phyloP scores from a whole-genome alignment of 2,329 filamentous ascomycete genomes.

The Colletotrichum sp. region DNA sequence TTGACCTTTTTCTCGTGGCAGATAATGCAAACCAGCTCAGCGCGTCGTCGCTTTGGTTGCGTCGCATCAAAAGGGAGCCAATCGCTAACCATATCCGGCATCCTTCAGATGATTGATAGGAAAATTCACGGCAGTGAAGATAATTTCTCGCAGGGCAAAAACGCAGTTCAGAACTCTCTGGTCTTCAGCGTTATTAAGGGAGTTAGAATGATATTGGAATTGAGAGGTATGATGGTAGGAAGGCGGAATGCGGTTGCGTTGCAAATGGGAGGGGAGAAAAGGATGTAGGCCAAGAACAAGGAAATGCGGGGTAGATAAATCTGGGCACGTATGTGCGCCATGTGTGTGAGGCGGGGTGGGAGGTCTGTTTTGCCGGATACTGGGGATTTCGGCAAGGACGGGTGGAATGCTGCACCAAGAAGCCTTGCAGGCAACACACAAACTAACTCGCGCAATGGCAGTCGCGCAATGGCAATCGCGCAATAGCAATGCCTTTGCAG shows the following conservation, averaged over 20 bases:
- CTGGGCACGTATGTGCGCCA: not conserved
- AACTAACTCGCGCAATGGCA: not conserved
- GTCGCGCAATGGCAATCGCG: not conserved
- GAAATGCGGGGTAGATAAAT: not conserved
- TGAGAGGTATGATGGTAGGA: not conserved
- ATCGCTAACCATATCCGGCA: conserved; percentile 33
- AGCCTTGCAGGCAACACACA: not conserved
- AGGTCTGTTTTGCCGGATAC: not conserved
- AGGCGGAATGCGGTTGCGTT: not conserved
- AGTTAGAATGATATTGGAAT: not conserved
- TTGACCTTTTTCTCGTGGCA: conserved; percentile 42
- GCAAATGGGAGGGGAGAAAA: not conserved
- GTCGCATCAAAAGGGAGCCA: conserved; percentile 36
- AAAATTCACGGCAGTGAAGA: not conserved
- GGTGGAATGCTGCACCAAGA: not conserved
- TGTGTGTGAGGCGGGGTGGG: not conserved
- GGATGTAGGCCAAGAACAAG: not conserved
- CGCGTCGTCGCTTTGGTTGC: conserved; percentile 37
- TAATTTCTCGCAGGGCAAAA: not conserved
- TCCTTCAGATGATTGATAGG: conserved; percentile 10
- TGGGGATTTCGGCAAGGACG: not conserved
- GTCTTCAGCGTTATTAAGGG: not conserved
- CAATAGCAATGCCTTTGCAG: not conserved
- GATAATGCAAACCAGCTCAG: conserved; percentile 31
- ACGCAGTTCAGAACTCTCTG: not conserved